Evolutionary conservation across 352 stramenopile genomes (phyloP).

Genomic region (Phytophthora lateralis): DNA sequence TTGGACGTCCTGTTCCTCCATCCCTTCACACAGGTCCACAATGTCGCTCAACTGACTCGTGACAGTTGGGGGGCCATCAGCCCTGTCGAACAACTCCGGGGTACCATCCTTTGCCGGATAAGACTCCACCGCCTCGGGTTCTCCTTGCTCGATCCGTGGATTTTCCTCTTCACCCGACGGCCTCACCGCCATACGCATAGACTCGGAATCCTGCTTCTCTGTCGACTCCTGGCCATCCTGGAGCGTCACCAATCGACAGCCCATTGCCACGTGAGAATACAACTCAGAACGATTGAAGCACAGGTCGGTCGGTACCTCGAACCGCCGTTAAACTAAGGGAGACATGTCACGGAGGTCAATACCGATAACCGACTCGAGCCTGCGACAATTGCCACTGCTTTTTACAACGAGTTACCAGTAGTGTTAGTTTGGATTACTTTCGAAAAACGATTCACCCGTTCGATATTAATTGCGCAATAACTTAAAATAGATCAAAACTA

Average conservation of each 20-base stretch:
- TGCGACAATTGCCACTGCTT: too few relatives aligned
- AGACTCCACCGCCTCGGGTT: background rate
- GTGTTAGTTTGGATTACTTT: too few relatives aligned
- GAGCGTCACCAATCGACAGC: slow-evolving; percentile 5
- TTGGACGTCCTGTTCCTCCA: slow-evolving; percentile 18
- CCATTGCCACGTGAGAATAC: slow-evolving; percentile 14
- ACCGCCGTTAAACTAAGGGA: background rate
- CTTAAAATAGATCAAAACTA: too few relatives aligned
- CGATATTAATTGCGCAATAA: too few relatives aligned
- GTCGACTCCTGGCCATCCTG: background rate
- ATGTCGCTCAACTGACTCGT: slow-evolving; percentile 27
- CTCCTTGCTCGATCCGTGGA: background rate
- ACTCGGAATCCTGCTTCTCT: slow-evolving; percentile 3
- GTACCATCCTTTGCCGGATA: background rate
- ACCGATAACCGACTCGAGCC: too few relatives aligned
- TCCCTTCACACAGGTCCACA: slow-evolving; percentile 20
- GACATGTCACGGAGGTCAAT: too few relatives aligned
- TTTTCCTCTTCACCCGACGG: slow-evolving; percentile 8
- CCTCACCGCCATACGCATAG: slow-evolving; percentile 4
- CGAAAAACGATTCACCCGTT: too few relatives aligned
- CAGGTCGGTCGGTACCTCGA: background rate
- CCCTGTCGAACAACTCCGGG: background rate
- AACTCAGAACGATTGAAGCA: background rate
- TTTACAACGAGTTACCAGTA: too few relatives aligned
- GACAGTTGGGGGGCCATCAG: slow-evolving; percentile 6